Evolutionary conservation across 306 rosid genomes (phyloP), one percentile per base, ranked within the genome.

Genomic region (Casuarina equisetifolia): DNA sequence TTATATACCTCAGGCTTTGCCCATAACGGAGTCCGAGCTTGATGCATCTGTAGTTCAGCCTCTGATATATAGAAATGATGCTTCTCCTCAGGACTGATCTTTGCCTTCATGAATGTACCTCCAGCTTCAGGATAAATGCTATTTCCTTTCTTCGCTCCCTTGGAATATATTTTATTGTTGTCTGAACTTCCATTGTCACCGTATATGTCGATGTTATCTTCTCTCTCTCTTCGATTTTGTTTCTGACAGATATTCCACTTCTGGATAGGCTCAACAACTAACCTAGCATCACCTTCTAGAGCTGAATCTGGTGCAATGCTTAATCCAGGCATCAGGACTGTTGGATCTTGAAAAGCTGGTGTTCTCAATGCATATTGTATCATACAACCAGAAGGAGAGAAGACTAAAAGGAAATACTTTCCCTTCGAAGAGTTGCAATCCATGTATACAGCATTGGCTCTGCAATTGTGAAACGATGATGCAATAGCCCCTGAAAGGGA

Each of bases 1-100:
- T 85, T 17, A 72, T 85, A 96, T 84, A 96, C 99, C 99, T 90
- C 92, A 64, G 89, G 87, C 74, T 84, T 92, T 35, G 81, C 91
- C 99, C 99, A 96, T 79, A 89, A 59, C n/a, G 92, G 91, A 76
- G 61, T 78, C 72, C 63, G 89, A 77, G 86, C 63, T 77, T 79
- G 88, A 82, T 92, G 96, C 97, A 91, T 92, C 83, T 83, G 96
- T 78, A 96, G 84, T 86, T 96, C 99, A n/a, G 93, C 98, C 89
- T 96, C 98, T 73, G 99, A 88, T 74, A 96, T 96, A 86, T 88
- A 92, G 75, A 93, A 79, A 77, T 91, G 98, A 73, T 81, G 89
- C 43, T 82, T 79, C 67, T 93, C 99, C 82, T 86, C 93, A 5
- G 74, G 79, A 69, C 71, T 76, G 39, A 82, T 78, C 82, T 81